These are phyloP conservation scores for Tylopilus vinaceipallidus DNA, from an alignment of 768 basidiomycete genomes.

Conservation along the genomic window DNA sequence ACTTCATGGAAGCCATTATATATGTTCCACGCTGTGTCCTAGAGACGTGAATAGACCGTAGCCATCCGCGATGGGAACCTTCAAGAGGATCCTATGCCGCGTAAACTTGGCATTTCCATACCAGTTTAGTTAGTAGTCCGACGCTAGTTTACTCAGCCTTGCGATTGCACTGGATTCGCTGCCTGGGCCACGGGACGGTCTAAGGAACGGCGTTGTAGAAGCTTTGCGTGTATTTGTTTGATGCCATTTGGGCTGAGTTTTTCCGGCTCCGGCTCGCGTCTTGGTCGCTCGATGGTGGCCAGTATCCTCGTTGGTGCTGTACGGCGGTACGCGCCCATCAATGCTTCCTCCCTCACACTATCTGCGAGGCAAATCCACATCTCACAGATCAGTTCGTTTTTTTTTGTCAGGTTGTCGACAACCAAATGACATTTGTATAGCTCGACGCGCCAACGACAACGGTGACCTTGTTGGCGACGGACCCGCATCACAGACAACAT, in stretches of 20 bases:
- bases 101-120: neutral
- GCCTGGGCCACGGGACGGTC: too few relatives aligned
- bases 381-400: slow-evolving; percentile 24
- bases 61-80: neutral
- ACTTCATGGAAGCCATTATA: neutral
- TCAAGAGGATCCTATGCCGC: neutral
- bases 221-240: too few relatives aligned
- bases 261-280: neutral
- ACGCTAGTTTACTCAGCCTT: neutral
- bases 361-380: slow-evolving; percentile 15
- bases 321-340: slow-evolving; percentile 10
- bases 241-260: slow-evolving; percentile 3
- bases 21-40: neutral
- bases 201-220: too few relatives aligned
- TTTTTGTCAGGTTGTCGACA: neutral
- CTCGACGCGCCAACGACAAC: slow-evolving; percentile 7
- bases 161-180: too few relatives aligned
- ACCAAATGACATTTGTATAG: slow-evolving; percentile 12
- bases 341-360: slow-evolving; percentile 1
- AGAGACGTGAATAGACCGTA: neutral
- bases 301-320: slow-evolving; percentile 10
- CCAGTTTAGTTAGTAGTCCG: neutral
- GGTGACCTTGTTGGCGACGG: slow-evolving; percentile 13
- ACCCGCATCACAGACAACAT: neutral
- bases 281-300: slow-evolving; percentile 14